A percentile compares a stretch with the other conserved stretches of the same genome.
Conservation (phyloP, 2,329 filamentous ascomycete genomes). For the Mariannaea sp. region DNA sequence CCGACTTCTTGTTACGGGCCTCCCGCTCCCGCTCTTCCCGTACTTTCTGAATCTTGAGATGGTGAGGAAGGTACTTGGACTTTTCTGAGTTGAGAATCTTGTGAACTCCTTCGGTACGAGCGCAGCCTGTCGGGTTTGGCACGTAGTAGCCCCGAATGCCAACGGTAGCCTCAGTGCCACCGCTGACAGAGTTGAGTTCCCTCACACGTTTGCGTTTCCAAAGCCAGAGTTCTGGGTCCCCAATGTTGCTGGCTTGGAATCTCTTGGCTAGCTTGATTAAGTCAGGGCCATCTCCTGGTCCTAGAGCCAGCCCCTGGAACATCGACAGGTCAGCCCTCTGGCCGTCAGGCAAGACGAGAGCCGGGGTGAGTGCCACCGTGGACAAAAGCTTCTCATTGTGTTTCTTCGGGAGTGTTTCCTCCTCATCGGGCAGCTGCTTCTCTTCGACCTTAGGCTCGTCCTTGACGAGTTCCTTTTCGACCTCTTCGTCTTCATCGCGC, state of each 20-base stretch:
- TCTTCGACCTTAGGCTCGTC: constrained; percentile 25
- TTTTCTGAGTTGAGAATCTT: constrained; percentile 98
- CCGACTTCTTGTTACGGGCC: constrained; percentile 69
- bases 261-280: constrained; percentile 54
- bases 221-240: constrained; percentile 59
- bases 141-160: constrained; percentile 75
- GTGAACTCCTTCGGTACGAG: constrained; percentile 90
- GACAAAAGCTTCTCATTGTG: constrained; percentile 55
- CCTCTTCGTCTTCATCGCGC: constrained; percentile 49
- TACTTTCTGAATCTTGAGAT: constrained; percentile 92
- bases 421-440: constrained; percentile 35
- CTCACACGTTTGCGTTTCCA: constrained; percentile 62
- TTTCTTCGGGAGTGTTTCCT: constrained; percentile 48
- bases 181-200: constrained; percentile 54
- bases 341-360: constrained; percentile 51
- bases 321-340: constrained; percentile 53
- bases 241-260: constrained; percentile 51
- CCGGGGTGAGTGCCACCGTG: constrained; percentile 50
- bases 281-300: constrained; percentile 54
- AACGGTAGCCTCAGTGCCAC: constrained; percentile 41
- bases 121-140: constrained; percentile 81
- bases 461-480: constrained; percentile 36
- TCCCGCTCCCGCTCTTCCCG: constrained; percentile 79
- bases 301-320: constrained; percentile 51
- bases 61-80: constrained; percentile 96